Percentiles rank a stretch among this genome's conserved stretches.
phyloP scores from a whole-genome alignment of 306 rosid genomes.

The Ziziphus jujuba region DNA sequence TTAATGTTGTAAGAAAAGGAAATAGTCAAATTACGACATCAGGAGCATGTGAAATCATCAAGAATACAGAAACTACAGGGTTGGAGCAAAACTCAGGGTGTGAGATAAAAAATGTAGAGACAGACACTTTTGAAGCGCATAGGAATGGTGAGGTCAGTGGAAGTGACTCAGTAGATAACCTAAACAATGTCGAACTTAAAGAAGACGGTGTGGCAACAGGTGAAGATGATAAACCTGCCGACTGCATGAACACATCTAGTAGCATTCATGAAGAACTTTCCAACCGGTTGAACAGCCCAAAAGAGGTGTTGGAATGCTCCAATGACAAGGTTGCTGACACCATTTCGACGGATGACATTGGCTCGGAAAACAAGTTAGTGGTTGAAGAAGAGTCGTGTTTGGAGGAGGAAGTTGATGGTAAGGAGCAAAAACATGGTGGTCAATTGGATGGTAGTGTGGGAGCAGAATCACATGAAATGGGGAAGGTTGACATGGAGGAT shows the following conservation, averaged over 20 bases:
- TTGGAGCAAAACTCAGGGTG: constrained; percentile 7
- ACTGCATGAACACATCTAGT: constrained; percentile 18
- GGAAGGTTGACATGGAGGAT: constrained; percentile 26
- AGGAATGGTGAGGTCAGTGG: constrained; percentile 6
- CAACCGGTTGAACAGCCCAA: constrained; percentile 27
- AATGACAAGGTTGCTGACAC: constrained; percentile 30
- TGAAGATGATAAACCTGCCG: constrained; percentile 31
- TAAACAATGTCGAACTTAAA: constrained; percentile 24
- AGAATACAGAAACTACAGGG: constrained; percentile 30
- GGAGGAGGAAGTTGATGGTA: constrained; percentile 17
- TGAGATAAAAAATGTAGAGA: constrained; percentile 19
- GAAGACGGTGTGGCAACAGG: constrained; percentile 30
- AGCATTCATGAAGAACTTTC: constrained; percentile 26
- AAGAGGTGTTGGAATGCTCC: constrained; percentile 30
- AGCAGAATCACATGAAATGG: constrained; percentile 30
- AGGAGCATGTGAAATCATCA: constrained; percentile 31
- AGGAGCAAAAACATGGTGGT: constrained; percentile 29
- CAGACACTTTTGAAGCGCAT: constrained; percentile 27
- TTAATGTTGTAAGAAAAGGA: constrained; percentile 56
- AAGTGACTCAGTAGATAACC: constrained; percentile 25
- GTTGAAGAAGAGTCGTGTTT: constrained; percentile 22
- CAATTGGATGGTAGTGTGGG: constrained; percentile 23
- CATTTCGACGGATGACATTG: constrained; percentile 13
- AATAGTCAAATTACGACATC: constrained; percentile 23
- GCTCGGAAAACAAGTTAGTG: constrained; percentile 27